Conservation (phyloP, 2,329 filamentous ascomycete species). For the Alternaria incomplexa region DNA sequence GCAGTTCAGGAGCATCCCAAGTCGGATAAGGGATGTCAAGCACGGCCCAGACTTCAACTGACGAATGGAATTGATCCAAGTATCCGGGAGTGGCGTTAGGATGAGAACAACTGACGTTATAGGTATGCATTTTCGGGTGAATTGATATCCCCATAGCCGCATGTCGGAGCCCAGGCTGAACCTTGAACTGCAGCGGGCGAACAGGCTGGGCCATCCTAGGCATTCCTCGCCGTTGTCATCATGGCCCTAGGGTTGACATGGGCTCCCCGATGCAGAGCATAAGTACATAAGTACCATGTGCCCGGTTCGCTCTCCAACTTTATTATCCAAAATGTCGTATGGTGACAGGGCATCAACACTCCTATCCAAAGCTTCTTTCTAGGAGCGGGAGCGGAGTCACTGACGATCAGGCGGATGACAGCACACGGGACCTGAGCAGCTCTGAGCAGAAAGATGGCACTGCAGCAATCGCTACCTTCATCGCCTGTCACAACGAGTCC, state of each 20-base stretch:
- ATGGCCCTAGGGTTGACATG: background rate
- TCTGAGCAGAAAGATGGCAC: background rate
- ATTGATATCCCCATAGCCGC: background rate
- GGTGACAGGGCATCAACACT: background rate
- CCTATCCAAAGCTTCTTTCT: background rate
- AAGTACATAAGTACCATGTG: background rate
- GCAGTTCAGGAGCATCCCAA: background rate
- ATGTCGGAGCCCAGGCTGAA: background rate
- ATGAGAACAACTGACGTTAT: background rate
- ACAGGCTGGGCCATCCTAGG: background rate
- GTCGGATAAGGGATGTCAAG: background rate
- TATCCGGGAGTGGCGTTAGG: background rate
- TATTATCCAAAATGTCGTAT: background rate
- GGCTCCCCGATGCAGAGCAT: conserved; percentile 1
- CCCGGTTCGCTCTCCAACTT: background rate
- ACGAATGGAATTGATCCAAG: background rate
- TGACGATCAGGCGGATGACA: background rate
- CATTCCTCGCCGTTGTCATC: background rate
- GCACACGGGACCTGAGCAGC: background rate
- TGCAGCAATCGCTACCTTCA: background rate
- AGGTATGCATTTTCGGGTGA: background rate
- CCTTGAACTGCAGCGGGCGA: background rate
- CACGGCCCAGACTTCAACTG: background rate
- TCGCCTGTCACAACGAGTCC: background rate
- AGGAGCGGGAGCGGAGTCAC: background rate